These are phyloP conservation scores for Linnemannia elongata DNA, from an alignment of 192 early-diverging fungal genomes.

Conservation along the genomic window DNA sequence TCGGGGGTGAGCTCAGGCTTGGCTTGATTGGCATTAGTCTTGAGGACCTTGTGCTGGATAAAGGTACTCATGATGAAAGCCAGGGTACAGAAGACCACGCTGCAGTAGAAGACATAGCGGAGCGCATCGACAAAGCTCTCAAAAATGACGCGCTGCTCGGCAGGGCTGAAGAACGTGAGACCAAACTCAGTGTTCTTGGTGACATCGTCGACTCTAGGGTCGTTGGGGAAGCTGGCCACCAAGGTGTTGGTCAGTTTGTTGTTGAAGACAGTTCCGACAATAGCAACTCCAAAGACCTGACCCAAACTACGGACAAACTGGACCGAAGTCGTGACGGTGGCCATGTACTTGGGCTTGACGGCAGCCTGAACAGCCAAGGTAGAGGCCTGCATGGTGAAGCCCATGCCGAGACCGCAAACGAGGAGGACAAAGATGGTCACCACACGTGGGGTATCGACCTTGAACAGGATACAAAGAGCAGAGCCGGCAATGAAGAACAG, in stretches of 20 bases:
- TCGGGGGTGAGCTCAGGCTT: constrained; percentile 51
- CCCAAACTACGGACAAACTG: constrained; percentile 68
- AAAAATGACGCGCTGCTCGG: constrained; percentile 25
- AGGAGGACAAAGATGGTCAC: constrained; percentile 68
- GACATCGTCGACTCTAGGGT: constrained; percentile 2
- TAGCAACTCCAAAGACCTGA: constrained; percentile 69
- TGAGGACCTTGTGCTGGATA: constrained; percentile 54
- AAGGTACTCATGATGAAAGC: constrained; percentile 45
- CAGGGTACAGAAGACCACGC: constrained; percentile 35
- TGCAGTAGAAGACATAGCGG: constrained; percentile 44
- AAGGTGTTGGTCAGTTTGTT: constrained; percentile 29
- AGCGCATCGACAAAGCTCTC: constrained; percentile 30
- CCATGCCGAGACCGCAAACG: constrained; percentile 68
- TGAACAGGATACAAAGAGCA: constrained; percentile 70
- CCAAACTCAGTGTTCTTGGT: constrained; percentile 12
- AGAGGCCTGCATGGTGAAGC: constrained; percentile 67
- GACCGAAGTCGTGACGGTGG: constrained; percentile 64
- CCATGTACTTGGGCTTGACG: constrained; percentile 63
- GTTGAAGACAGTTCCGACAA: constrained; percentile 56
- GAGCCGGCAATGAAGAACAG: constrained; percentile 64
- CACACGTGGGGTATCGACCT: constrained; percentile 61
- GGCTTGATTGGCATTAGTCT: constrained; percentile 51
- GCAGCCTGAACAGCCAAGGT: constrained; percentile 60
- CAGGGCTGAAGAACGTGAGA: neutral
- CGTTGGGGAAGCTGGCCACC: constrained; percentile 9